Percentiles rank a stretch among this genome's conserved stretches.
These are phyloP conservation scores for Monascus ruber DNA, from an alignment of 2,329 filamentous ascomycete genomes.

Conservation along the genomic window DNA sequence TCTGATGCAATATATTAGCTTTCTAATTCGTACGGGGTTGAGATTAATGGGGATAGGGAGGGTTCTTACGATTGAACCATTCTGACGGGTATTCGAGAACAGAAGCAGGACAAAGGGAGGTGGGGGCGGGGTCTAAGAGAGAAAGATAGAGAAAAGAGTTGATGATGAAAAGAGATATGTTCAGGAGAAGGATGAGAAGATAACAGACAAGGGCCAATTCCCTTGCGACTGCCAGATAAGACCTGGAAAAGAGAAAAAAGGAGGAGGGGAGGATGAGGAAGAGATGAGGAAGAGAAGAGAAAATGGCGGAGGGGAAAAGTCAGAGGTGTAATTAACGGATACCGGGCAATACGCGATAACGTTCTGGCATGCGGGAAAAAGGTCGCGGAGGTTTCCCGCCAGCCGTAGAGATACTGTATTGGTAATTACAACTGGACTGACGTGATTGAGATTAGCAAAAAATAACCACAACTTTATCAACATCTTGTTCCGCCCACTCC, in stretches of 20 bases:
- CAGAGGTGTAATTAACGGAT: not conserved
- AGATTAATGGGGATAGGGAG: not conserved
- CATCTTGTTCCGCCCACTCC: too few relatives aligned
- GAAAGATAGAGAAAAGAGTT: slow-evolving; percentile 1
- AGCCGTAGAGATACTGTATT: too few relatives aligned
- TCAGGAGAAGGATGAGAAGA: slow-evolving; percentile 5
- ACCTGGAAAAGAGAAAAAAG: too few relatives aligned
- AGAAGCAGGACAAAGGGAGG: slow-evolving; percentile 5
- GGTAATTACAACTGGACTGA: too few relatives aligned
- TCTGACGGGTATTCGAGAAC: slow-evolving; percentile 26
- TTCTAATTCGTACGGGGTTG: too few relatives aligned
- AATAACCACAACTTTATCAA: too few relatives aligned
- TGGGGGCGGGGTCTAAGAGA: slow-evolving; percentile 1
- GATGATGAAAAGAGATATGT: not conserved
- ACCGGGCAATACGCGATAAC: not conserved
- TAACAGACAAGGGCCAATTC: not conserved
- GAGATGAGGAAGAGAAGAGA: slow-evolving; percentile 10
- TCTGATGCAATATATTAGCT: slow-evolving; percentile 14
- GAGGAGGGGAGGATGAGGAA: slow-evolving; percentile 2
- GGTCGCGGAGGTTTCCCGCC: not conserved
- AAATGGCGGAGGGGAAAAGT: slow-evolving; percentile 1
- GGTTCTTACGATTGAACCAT: slow-evolving; percentile 50
- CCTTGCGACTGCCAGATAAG: not conserved
- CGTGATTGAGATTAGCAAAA: too few relatives aligned
- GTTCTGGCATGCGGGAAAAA: not conserved